A percentile compares a stretch with the other conserved stretches of the same genome.
These are phyloP conservation scores for Oryza rufipogon DNA, from an alignment of 176 grass and related monocot species.

Conservation along the genomic window DNA sequence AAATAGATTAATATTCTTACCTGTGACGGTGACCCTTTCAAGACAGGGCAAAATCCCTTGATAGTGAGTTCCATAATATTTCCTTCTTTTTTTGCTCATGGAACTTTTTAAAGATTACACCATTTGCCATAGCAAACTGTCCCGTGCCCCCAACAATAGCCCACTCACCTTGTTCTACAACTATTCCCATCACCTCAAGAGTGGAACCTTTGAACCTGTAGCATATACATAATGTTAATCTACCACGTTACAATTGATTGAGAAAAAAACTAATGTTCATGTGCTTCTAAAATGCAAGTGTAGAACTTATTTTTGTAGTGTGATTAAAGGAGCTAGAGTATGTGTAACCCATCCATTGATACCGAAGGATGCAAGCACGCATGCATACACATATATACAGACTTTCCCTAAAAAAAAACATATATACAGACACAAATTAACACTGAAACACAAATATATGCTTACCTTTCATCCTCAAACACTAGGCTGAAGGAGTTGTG, in stretches of 20 bases:
- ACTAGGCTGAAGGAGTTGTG: not conserved
- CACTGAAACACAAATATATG: too few relatives aligned
- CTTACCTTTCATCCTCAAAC: not conserved
- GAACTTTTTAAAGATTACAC: not conserved
- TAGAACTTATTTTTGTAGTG: too few relatives aligned
- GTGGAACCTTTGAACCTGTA: constrained; percentile 8
- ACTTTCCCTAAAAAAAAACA: too few relatives aligned
- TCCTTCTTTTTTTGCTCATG: not conserved
- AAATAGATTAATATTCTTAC: not conserved
- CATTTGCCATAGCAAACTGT: not conserved
- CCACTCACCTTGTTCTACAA: not conserved
- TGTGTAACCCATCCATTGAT: too few relatives aligned
- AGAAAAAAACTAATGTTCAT: too few relatives aligned
- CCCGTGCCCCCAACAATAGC: not conserved
- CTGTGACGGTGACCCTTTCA: not conserved
- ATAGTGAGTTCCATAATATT: not conserved
- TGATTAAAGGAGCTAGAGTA: too few relatives aligned
- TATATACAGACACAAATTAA: too few relatives aligned
- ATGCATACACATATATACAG: too few relatives aligned
- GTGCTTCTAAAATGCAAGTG: too few relatives aligned
- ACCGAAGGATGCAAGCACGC: too few relatives aligned
- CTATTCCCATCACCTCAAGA: not conserved
- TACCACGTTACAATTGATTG: too few relatives aligned
- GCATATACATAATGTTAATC: too few relatives aligned
- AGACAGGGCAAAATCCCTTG: not conserved